Conservation (phyloP, 805 yeast species). For the Zygoascus bituminiphila region DNA sequence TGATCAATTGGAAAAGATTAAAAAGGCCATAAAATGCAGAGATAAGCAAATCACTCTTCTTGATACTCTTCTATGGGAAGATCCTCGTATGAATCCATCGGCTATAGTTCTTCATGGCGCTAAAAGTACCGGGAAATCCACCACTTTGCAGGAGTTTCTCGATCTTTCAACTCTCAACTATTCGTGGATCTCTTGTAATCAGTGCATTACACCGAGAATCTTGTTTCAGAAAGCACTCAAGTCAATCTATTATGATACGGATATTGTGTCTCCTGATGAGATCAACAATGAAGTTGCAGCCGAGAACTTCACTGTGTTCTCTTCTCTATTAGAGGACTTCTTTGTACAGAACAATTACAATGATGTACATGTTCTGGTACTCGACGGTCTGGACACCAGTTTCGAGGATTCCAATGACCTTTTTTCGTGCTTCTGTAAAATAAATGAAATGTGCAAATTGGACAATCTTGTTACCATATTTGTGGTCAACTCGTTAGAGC, state of each 20-base stretch:
- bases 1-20: neutral
- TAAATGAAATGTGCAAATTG: conserved; percentile 35
- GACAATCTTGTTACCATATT: conserved; percentile 35
- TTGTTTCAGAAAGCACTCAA: conserved; percentile 40
- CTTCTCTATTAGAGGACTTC: conserved; percentile 32
- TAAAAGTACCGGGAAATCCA: conserved; percentile 41
- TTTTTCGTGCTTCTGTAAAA: conserved; percentile 33
- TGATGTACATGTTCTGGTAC: conserved; percentile 38
- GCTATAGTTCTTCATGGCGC: conserved; percentile 41
- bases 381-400: conserved; percentile 44
- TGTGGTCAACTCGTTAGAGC: conserved; percentile 38
- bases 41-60: conserved; percentile 3
- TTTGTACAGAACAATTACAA: conserved; percentile 27
- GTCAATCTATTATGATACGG: conserved; percentile 33
- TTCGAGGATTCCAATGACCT: conserved; percentile 36
- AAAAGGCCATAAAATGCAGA: neutral
- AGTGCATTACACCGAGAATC: conserved; percentile 39
- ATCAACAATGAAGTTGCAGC: conserved; percentile 22
- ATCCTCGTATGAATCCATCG: conserved; percentile 23
- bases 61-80: conserved; percentile 11
- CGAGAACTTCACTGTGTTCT: conserved; percentile 39
- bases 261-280: conserved; percentile 18
- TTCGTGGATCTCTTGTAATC: conserved; percentile 40
- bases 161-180: conserved; percentile 22
- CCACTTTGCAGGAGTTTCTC: conserved; percentile 30